A percentile compares a stretch with the other conserved stretches of the same genome.
phyloP scores from a whole-genome alignment of 768 basidiomycete species.

The Boletus barrowsii region DNA sequence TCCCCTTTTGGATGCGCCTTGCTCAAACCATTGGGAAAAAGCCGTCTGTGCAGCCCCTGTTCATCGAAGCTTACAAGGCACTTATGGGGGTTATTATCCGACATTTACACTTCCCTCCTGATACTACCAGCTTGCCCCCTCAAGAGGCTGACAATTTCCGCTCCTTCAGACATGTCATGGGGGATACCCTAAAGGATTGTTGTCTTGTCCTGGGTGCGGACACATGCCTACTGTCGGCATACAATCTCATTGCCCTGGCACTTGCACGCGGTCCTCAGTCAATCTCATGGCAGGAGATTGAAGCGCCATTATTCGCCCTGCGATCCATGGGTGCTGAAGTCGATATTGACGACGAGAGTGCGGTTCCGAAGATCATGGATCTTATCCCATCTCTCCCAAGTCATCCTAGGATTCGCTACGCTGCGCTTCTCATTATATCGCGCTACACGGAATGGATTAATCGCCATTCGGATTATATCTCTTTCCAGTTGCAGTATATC shows the following conservation, averaged over 20 bases:
- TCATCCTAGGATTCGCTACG: constrained; percentile 92
- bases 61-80: constrained; percentile 77
- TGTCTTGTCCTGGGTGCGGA: constrained; percentile 90
- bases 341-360: constrained; percentile 73
- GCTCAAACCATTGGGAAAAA: constrained; percentile 86
- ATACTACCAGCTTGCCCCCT: constrained; percentile 57
- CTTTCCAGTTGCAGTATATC: constrained; percentile 84
- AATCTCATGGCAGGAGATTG: constrained; percentile 92
- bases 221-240: constrained; percentile 75
- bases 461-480: constrained; percentile 82
- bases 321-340: constrained; percentile 97
- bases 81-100: constrained; percentile 84
- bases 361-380: constrained; percentile 96
- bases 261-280: constrained; percentile 57
- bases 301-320: constrained; percentile 96
- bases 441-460: constrained; percentile 98
- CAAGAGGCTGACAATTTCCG: constrained; percentile 95
- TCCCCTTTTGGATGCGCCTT: constrained; percentile 97
- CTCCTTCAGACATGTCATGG: constrained; percentile 95
- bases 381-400: constrained; percentile 84
- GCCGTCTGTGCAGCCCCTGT: constrained; percentile 65
- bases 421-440: constrained; percentile 90
- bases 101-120: constrained; percentile 89
- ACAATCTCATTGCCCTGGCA: constrained; percentile 74
- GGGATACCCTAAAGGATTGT: constrained; percentile 98